A percentile compares a stretch with the other conserved stretches of the same genome.
phyloP scores from a whole-genome alignment of 495 filamentous ascomycete species.

The Annulohypoxylon bovei region DNA sequence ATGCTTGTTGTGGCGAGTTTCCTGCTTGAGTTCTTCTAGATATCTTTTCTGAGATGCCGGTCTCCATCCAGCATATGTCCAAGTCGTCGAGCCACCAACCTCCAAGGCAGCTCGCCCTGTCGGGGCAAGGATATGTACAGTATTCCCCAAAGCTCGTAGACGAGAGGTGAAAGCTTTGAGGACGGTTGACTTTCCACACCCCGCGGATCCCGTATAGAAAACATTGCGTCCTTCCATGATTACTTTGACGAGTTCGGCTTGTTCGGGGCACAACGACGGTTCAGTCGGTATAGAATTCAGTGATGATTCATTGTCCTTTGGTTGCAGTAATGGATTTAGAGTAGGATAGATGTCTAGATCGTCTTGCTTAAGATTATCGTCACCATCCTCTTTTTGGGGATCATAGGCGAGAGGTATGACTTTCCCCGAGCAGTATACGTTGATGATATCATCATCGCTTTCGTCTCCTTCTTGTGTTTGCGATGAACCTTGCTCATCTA shows the following conservation, averaged over 20 bases:
- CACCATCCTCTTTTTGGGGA: neutral
- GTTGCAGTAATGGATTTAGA: neutral
- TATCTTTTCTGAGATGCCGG: constrained; percentile 45
- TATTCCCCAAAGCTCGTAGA: constrained; percentile 44
- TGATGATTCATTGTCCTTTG: neutral
- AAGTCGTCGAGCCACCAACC: constrained; percentile 63
- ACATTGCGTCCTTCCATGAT: constrained; percentile 62
- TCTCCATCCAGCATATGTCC: constrained; percentile 64
- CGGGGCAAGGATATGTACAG: constrained; percentile 62
- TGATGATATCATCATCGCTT: neutral
- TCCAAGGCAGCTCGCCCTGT: constrained; percentile 65
- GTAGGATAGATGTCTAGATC: neutral
- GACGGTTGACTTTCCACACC: constrained; percentile 68
- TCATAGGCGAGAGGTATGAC: neutral
- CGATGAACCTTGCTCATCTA: neutral
- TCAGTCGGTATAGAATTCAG: neutral
- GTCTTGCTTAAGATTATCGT: neutral
- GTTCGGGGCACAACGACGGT: constrained; percentile 55
- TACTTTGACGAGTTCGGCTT: constrained; percentile 58
- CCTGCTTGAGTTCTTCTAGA: constrained; percentile 5
- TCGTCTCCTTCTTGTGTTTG: neutral
- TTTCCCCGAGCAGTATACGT: neutral
- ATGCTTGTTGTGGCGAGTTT: neutral
- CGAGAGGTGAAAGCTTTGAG: constrained; percentile 56
- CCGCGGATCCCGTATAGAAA: constrained; percentile 70